phyloP scores from a whole-genome alignment of 148 eudicot genomes.

The Polygonum maritimum region DNA sequence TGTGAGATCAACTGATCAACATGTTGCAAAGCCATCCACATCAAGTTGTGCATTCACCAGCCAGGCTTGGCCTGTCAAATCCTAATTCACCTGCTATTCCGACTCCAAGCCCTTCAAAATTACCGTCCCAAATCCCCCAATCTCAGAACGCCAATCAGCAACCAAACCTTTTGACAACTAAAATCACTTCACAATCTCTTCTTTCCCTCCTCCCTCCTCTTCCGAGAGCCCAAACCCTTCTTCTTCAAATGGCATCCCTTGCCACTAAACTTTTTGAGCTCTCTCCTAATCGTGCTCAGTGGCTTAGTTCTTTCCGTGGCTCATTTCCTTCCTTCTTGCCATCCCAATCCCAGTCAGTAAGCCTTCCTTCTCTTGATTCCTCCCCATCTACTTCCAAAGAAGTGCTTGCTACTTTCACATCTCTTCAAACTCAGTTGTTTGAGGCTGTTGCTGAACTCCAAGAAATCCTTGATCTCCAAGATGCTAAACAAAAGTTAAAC shows the following conservation, averaged over 20 bases:
- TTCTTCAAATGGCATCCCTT: constrained; percentile 73
- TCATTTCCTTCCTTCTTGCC: constrained; percentile 70
- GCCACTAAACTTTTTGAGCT: constrained; percentile 71
- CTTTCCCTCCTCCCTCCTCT: constrained; percentile 86
- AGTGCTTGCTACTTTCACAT: constrained; percentile 47
- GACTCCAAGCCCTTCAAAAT: constrained; percentile 50
- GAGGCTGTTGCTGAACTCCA: constrained; percentile 92
- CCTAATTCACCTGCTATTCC: constrained; percentile 87
- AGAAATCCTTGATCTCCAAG: constrained; percentile 89
- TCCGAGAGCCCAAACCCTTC: constrained; percentile 75
- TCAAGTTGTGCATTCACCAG: constrained; percentile 73
- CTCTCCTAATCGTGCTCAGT: constrained; percentile 68
- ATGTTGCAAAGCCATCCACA: constrained; percentile 33
- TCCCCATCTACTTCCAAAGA: constrained; percentile 64
- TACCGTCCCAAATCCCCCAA: constrained; percentile 47
- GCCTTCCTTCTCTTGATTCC: constrained; percentile 33
- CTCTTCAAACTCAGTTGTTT: constrained; percentile 76
- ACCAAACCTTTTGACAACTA: constrained; percentile 24
- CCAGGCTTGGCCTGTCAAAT: constrained; percentile 78
- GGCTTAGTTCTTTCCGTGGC: constrained; percentile 81
- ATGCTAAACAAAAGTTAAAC: constrained; percentile 50
- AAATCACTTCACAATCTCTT: constrained; percentile 49
- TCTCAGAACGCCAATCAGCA: constrained; percentile 44
- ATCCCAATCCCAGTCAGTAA: constrained; percentile 38
- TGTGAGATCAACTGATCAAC: background rate